Conservation (phyloP, 208 protist genomes). For the Trypanosoma brucei region DNA sequence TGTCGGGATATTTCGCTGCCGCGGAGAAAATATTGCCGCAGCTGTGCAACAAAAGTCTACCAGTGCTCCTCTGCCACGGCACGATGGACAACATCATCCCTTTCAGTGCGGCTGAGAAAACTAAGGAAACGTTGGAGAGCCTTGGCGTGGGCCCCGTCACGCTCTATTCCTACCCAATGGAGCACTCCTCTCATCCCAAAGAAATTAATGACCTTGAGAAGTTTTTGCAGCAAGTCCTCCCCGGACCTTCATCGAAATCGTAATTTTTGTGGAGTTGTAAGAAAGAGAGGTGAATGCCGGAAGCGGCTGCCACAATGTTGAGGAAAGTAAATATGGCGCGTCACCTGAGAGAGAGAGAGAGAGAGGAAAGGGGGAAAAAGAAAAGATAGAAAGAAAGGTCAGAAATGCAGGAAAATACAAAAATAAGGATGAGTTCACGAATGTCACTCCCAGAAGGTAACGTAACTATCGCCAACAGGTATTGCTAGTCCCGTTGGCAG, state of each 20-base stretch:
- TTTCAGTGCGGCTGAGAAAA: slow-evolving; percentile 37
- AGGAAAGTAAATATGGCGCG: too few species aligned
- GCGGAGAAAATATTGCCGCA: slow-evolving; percentile 42
- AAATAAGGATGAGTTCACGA: too few species aligned
- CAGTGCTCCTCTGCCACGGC: slow-evolving; percentile 78
- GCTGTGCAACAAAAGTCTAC: slow-evolving; percentile 30
- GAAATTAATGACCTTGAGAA: slow-evolving; percentile 67
- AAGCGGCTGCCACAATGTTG: too few species aligned
- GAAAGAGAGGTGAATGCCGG: background rate
- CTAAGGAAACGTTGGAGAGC: slow-evolving; percentile 42
- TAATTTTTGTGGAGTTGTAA: background rate
- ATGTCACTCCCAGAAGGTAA: too few species aligned
- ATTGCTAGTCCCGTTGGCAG: too few species aligned
- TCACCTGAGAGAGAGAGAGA: too few species aligned
- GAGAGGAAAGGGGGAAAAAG: too few species aligned
- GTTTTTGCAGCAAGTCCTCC: slow-evolving; percentile 59
- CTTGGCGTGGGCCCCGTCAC: slow-evolving; percentile 30
- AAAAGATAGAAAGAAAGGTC: too few species aligned
- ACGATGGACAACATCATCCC: slow-evolving; percentile 71
- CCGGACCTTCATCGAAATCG: slow-evolving; percentile 2
- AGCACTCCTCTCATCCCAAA: slow-evolving; percentile 57
- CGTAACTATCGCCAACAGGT: too few species aligned
- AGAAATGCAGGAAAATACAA: too few species aligned
- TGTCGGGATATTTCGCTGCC: slow-evolving; percentile 79
- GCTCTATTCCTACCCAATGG: slow-evolving; percentile 78